Evolutionary conservation across 345 rosid genomes (phyloP).

Genomic region (Eucalyptus erythrocorys): DNA sequence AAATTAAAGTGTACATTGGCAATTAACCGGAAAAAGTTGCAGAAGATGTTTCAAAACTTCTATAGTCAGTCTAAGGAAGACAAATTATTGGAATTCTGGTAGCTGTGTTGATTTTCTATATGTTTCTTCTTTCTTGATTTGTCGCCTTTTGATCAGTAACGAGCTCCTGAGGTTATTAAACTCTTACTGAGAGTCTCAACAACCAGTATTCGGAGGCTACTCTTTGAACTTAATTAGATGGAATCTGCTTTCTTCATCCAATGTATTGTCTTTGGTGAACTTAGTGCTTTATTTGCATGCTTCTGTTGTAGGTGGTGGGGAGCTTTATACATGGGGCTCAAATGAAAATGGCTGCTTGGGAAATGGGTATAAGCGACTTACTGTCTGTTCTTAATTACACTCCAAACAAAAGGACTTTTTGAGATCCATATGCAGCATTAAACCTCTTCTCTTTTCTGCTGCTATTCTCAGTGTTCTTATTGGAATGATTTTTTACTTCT

Average conservation of each 20-base stretch:
- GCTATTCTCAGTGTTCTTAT: neutral
- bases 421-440: neutral
- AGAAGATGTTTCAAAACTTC: neutral
- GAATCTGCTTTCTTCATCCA: neutral
- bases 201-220: neutral
- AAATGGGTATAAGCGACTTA: conserved; percentile 29
- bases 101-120: neutral
- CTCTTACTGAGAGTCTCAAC: neutral
- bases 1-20: neutral
- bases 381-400: neutral
- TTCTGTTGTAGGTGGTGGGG: conserved; percentile 50
- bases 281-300: neutral
- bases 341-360: conserved; percentile 98
- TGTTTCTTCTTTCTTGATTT: neutral
- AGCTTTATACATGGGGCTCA: conserved; percentile 80
- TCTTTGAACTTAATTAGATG: neutral
- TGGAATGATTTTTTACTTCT: neutral
- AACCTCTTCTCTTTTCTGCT: neutral
- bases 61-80: neutral
- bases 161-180: neutral
- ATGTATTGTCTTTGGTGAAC: neutral
- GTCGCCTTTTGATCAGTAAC: neutral
- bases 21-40: neutral
- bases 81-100: neutral
- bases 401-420: neutral